Percentiles rank a stretch among this genome's conserved stretches.
phyloP scores from a whole-genome alignment of 768 basidiomycete genomes.

The Trametes cinnabarina region DNA sequence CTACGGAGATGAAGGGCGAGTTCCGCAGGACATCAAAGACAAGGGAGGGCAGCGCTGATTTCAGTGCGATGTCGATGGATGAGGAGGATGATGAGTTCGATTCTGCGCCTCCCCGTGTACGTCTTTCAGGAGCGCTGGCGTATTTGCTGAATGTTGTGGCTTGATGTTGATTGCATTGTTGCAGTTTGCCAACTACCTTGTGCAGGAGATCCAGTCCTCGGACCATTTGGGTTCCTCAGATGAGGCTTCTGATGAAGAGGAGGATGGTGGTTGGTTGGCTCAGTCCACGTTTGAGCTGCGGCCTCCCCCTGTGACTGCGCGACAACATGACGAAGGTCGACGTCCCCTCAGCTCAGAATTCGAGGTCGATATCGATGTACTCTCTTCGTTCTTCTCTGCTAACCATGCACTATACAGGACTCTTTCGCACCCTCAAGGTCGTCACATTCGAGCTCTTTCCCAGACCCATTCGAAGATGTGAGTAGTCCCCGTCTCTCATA shows the following conservation, averaged over 20 bases:
- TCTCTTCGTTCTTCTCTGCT: background rate
- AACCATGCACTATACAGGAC: constrained; percentile 26
- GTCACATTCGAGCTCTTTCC: constrained; percentile 18
- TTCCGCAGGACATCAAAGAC: constrained; percentile 52
- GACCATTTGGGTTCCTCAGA: constrained; percentile 56
- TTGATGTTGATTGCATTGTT: background rate
- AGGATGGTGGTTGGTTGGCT: constrained; percentile 78
- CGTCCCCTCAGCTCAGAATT: constrained; percentile 32
- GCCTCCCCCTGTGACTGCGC: constrained; percentile 28
- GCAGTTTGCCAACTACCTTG: constrained; percentile 79
- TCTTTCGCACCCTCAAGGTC: constrained; percentile 26
- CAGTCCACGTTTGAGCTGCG: constrained; percentile 63
- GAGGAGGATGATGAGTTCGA: constrained; percentile 45
- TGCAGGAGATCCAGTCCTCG: constrained; percentile 65
- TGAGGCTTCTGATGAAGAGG: constrained; percentile 58
- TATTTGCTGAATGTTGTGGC: background rate
- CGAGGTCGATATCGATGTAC: constrained; percentile 23
- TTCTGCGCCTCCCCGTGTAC: constrained; percentile 44
- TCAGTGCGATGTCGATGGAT: constrained; percentile 50
- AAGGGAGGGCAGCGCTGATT: constrained; percentile 60
- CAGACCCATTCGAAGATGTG: constrained; percentile 43
- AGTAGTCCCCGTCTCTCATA: constrained; percentile 24
- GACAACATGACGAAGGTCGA: constrained; percentile 26
- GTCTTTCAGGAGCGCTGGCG: no score
- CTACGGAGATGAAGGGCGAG: constrained; percentile 47